phyloP scores from a whole-genome alignment of 768 basidiomycete species.

The Hericium rajendrae region DNA sequence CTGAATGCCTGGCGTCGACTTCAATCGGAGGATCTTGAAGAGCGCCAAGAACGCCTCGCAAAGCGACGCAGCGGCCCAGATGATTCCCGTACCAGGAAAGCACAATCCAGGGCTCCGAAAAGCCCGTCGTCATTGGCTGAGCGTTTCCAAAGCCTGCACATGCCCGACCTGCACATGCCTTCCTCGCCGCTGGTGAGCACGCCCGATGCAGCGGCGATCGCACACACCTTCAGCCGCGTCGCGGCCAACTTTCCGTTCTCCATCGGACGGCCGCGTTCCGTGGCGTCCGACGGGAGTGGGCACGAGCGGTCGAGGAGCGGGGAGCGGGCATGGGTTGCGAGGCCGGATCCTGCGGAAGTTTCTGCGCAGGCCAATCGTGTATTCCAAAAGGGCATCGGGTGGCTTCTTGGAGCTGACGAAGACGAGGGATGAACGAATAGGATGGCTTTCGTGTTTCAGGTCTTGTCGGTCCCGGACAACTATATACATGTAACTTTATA shows the following conservation, averaged over 20 bases:
- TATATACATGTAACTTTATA: background rate
- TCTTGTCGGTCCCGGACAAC: background rate
- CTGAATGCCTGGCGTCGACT: slow-evolving; percentile 67
- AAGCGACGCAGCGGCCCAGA: slow-evolving; percentile 11
- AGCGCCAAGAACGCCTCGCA: slow-evolving; percentile 35
- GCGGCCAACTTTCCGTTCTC: slow-evolving; percentile 70
- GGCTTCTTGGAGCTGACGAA: slow-evolving; percentile 87
- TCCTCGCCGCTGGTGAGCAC: slow-evolving; percentile 59
- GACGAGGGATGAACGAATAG: background rate
- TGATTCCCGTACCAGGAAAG: background rate
- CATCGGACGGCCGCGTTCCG: slow-evolving; percentile 22
- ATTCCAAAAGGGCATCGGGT: slow-evolving; percentile 86
- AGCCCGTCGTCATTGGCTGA: slow-evolving; percentile 38
- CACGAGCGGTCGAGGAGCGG: slow-evolving; percentile 26
- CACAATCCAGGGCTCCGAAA: background rate
- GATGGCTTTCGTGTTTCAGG: background rate
- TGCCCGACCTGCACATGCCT: slow-evolving; percentile 63
- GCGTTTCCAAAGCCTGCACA: slow-evolving; percentile 56
- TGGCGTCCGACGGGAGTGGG: slow-evolving; percentile 28
- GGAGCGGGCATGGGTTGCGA: slow-evolving; percentile 19
- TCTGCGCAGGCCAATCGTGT: slow-evolving; percentile 69
- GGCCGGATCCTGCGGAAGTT: slow-evolving; percentile 40
- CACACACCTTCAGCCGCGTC: slow-evolving; percentile 70
- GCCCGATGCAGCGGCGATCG: slow-evolving; percentile 73
- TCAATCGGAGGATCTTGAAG: slow-evolving; percentile 54